Evolutionary conservation across 2,329 filamentous ascomycete genomes (phyloP).

Genomic region (Colletotrichum tamarilloi): DNA sequence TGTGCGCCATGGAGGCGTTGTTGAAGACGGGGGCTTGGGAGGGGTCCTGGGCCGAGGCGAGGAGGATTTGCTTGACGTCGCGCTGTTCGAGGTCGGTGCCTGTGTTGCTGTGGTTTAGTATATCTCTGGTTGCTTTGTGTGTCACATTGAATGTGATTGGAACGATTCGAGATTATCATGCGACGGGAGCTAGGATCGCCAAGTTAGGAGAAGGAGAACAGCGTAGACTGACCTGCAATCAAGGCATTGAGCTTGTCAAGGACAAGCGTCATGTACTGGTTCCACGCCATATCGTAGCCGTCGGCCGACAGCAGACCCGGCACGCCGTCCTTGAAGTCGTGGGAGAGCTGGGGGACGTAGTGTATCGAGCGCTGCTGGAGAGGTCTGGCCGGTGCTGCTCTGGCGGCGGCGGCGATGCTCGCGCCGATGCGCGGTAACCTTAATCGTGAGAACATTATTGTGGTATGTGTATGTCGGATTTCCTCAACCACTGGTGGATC

Average conservation of each 20-base stretch:
- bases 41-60: constrained; percentile 83
- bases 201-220: not conserved
- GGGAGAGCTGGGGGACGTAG: constrained; percentile 56
- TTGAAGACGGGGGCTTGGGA: constrained; percentile 87
- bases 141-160: not conserved
- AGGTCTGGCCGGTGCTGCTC: constrained; percentile 41
- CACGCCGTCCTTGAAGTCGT: constrained; percentile 65
- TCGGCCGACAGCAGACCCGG: constrained; percentile 76
- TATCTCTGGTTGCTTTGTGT: not conserved
- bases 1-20: constrained; percentile 95
- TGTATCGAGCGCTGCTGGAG: constrained; percentile 55
- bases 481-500: not conserved
- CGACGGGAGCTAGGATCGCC: not conserved
- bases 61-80: constrained; percentile 73
- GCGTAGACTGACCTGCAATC: constrained; percentile 71
- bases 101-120: constrained; percentile 45
- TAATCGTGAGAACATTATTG: constrained; percentile 64
- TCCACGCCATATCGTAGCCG: constrained; percentile 83
- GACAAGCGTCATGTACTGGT: constrained; percentile 80
- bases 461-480: constrained; percentile 40
- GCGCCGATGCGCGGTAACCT: constrained; percentile 59
- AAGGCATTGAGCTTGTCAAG: constrained; percentile 80
- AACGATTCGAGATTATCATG: not conserved
- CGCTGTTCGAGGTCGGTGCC: constrained; percentile 73
- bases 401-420: constrained; percentile 18